Conservation (phyloP, 106 monocot genomes). For the Acorus gramineus region DNA sequence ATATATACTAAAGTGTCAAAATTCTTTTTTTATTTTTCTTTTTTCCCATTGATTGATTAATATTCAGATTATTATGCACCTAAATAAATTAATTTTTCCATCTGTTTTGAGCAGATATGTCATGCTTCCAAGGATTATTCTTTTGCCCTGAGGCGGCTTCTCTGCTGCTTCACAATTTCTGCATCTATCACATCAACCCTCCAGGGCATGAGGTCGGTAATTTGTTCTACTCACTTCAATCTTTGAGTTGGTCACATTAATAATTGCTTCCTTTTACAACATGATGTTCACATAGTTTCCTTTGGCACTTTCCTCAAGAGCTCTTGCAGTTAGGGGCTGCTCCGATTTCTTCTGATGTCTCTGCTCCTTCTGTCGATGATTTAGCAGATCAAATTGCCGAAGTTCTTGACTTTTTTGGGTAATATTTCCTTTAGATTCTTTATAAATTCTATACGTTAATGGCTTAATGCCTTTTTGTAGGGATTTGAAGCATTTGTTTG, state of each 20-base stretch:
- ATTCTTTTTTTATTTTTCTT: background rate
- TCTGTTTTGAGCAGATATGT: constrained; percentile 42
- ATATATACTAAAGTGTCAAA: background rate
- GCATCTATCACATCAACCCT: constrained; percentile 79
- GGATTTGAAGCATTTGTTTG: too few species aligned
- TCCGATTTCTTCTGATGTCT: constrained; percentile 59
- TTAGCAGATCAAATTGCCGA: constrained; percentile 85
- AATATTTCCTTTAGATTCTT: constrained; percentile 8
- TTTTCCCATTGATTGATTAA: background rate
- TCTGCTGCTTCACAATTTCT: constrained; percentile 77
- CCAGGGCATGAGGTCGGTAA: constrained; percentile 84
- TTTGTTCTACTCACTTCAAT: constrained; percentile 1
- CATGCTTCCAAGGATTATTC: constrained; percentile 86
- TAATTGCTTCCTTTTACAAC: background rate
- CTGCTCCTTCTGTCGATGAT: constrained; percentile 68
- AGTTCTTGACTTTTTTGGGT: constrained; percentile 90
- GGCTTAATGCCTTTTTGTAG: too few species aligned
- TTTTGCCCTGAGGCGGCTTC: constrained; percentile 63
- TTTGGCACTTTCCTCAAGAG: constrained; percentile 42
- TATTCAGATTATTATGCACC: background rate
- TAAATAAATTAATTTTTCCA: background rate
- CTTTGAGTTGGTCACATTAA: background rate
- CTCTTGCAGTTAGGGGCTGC: constrained; percentile 93
- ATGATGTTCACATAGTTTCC: background rate
- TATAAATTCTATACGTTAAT: too few species aligned